Conservation (phyloP, 2,329 filamentous ascomycete species). For the Alternaria gaisen region DNA sequence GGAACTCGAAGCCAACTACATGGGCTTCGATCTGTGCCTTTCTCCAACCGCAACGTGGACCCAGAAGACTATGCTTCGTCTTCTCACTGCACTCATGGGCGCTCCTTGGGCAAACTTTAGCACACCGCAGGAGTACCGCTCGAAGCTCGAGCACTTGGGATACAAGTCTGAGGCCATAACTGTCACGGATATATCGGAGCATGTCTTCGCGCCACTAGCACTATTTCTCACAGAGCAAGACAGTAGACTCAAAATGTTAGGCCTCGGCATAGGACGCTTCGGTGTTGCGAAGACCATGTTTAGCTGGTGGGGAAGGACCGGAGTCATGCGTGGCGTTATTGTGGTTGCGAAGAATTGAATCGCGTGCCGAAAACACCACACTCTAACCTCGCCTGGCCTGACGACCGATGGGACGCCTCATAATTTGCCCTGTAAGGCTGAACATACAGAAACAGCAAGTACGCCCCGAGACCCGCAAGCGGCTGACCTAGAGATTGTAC, state of each 20-base stretch:
- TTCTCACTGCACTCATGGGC: conserved; percentile 58
- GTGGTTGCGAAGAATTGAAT: conserved; percentile 46
- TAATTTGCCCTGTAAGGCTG: neutral
- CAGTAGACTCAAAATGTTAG: conserved; percentile 45
- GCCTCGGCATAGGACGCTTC: conserved; percentile 52
- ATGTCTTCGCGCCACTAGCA: conserved; percentile 63
- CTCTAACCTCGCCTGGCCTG: neutral
- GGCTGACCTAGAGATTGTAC: neutral
- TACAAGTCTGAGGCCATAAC: conserved; percentile 56
- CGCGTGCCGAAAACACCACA: neutral
- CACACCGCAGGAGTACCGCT: conserved; percentile 57
- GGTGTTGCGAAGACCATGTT: conserved; percentile 49
- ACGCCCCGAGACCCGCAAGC: neutral
- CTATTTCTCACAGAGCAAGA: conserved; percentile 54
- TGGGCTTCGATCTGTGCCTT: conserved; percentile 64
- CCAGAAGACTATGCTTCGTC: conserved; percentile 47
- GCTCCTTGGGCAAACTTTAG: conserved; percentile 62
- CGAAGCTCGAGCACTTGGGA: conserved; percentile 58
- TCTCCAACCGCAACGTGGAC: conserved; percentile 30
- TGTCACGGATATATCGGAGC: conserved; percentile 61
- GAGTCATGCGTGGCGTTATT: conserved; percentile 52
- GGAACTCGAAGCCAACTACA: conserved; percentile 58
- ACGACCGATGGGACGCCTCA: neutral
- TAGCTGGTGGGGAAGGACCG: conserved; percentile 54
- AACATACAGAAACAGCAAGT: neutral